Evolutionary conservation across 75 land plant species (phyloP), one percentile per base, ranked within the genome.

Genomic region (Adiantum capillusveneris): DNA sequence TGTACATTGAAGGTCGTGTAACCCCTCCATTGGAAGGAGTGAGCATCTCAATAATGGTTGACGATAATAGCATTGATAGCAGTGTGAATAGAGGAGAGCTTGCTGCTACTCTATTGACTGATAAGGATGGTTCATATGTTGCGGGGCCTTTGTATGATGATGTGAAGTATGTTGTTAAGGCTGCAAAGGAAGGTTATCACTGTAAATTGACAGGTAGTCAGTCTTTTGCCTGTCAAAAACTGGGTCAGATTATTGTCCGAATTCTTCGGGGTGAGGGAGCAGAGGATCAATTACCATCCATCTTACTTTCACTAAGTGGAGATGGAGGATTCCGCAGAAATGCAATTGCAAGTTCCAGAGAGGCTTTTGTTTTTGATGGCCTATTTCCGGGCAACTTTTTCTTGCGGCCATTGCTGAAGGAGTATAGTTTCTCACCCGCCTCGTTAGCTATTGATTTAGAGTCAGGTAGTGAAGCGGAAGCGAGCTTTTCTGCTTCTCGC

Each of bases 251-350:
- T 63, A 63, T 76, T 43, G 90, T 93, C 11, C 36, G 50, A 0
- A 80, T 85, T 25, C 37, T 67, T 59, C 68, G 78, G 42, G 79
- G 72, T 56, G 87, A 77, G 59, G 79, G 78, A 59, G 67, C 65
- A n/a, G 71, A 65, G 14, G 83, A 81, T 51, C 56, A 67, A 27
- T 68, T 94, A 20, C 98, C 98, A 19, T 71, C 98, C 48, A 87
- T 83, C 31, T 75, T 92, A 11, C 72, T 88, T 42, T 94, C 98
- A 20, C 71, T 94, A 53, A 94, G 98, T 77, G 98, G 98, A n/a
- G 87, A 94, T 44, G 77, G 85, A 77, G 98, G 98, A 18, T 94
- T 89, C 69, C 67, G 98, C 53, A 94, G 89, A 50, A 94, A 94
- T 62, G 71, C 98, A 29, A 56, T 90, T 55, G 68, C 82, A 53